Base-by-base conservation (phyloP, 1,284 basidiomycete genomes). In the Papiliotrema fonsecae region DNA sequence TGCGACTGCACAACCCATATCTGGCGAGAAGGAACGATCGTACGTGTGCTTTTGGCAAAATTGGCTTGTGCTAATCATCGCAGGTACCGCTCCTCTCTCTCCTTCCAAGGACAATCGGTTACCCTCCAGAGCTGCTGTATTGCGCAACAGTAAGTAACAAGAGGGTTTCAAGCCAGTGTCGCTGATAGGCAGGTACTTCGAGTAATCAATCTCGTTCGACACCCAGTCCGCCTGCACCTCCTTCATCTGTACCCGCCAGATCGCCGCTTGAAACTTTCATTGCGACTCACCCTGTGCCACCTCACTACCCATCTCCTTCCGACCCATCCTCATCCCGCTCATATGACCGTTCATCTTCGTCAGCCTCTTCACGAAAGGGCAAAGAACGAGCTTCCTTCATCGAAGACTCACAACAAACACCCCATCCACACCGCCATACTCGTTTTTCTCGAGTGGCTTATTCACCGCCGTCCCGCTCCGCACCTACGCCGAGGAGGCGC, bases 1-100 rank as follows among this genome's bases (percentile, higher is more conserved):
- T 61, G 26, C 48, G 69, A 25, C 55, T 70, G 27, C 49, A 47
- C 18, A 69, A 66, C 45, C 58, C 67, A 0, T 69, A 70, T 40
- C 45, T 58, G 11, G 28, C 45, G 13, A 51, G 55, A 38, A 42
- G 52, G 45, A 43, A 36, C 13, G 45, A 27, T 7, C 9, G 45
- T 24, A n/a, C 21, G 50, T 37, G 2, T 4, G 35, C 28, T 18
- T 18, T 44, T 13, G 4, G 6, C 11, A 10, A 18, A 13, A 26
- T 10, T 24, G 39, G 39, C 10, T 11, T 10, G 10, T 22, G 22
- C 9, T 6, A 22, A 26, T 9, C 24, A 32, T 32, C 10, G n/a
- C 36, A 38, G 36, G 19, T 19, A 21, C 10, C 11, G 10, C 21
- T 10, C 11, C 36, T 10, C 21, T 38, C 11, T 19, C 21, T 32